Base-by-base conservation (phyloP, 1,284 basidiomycete genomes). In the Boletus sp. region DNA sequence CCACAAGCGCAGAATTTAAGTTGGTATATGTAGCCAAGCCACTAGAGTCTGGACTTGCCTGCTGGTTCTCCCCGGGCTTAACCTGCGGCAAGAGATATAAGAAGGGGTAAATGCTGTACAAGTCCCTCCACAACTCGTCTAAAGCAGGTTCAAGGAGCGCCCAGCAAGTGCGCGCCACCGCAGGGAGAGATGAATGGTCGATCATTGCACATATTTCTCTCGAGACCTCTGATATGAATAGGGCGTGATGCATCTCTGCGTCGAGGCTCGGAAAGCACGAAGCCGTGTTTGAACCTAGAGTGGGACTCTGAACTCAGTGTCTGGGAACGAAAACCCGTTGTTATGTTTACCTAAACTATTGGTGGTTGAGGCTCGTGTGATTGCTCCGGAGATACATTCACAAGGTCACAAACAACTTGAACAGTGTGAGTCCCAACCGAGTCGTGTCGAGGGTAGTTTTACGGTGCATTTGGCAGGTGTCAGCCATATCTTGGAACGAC, bases 101-200 rank as follows among this genome's bases (percentile, higher is more conserved):
- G 19, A 65, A 53, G 2, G 64, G 60, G 26, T 49, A 32, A 1
- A 62, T 41, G 6, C 43, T 57, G 29, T 49, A 57, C 22, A 67
- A 36, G 25, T 60, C 43, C 22, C 46, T 46, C 60, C 60, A 62
- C 2, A 66, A 20, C 23, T 63, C 56, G 38, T 65, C 62, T 4
- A 62, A 43, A 34, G 62, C 60, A 26, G 57, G 51, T 35, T 65
- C 56, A 6, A 41, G 41, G 41, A 62, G 44, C 4, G 51, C 51
- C 32, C 41, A 57, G 42, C 60, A 66, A 19, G 64, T 64, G 8
- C 48, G 50, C 0, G 62, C 60, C 0, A 65, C 34, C 2, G 46
- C 35, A 6, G 59, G 37, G 19, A 62, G 64, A 16, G 52, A 59
- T 1, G 44, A n/a, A 1, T 47, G 34, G 29, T 57, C 51, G 23